phyloP scores from a whole-genome alignment of 2,329 filamentous ascomycete genomes.

The Akanthomyces muscarius region DNA sequence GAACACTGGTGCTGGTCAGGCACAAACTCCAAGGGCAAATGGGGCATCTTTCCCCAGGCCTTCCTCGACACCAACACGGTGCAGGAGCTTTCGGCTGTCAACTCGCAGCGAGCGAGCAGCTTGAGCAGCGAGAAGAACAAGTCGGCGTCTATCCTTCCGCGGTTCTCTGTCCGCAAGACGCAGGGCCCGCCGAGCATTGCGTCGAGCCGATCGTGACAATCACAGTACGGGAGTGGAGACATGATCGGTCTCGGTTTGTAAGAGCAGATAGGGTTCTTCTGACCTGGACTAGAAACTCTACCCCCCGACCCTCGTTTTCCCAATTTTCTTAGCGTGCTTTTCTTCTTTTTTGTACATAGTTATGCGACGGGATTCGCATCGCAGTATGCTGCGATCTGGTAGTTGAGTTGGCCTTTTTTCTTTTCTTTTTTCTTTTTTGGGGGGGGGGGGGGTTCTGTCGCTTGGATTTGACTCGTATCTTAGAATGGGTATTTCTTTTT shows the following conservation, averaged over 20 bases:
- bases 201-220: conserved; percentile 24
- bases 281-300: too few relatives aligned
- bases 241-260: not conserved
- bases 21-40: conserved; percentile 48
- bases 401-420: too few relatives aligned
- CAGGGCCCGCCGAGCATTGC: conserved; percentile 31
- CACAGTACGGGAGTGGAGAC: not conserved
- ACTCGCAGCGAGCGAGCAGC: conserved; percentile 28
- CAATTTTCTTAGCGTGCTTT: too few relatives aligned
- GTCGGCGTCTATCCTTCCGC: conserved; percentile 31
- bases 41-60: conserved; percentile 49
- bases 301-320: too few relatives aligned
- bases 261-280: not conserved
- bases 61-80: conserved; percentile 46
- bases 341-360: too few relatives aligned
- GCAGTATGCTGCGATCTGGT: too few relatives aligned
- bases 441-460: too few relatives aligned
- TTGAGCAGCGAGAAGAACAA: conserved; percentile 34
- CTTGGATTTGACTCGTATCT: too few relatives aligned
- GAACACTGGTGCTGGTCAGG: conserved; percentile 57
- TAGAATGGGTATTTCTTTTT: too few relatives aligned
- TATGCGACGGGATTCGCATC: too few relatives aligned
- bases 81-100: conserved; percentile 31
- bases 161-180: conserved; percentile 28
- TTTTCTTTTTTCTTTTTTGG: too few relatives aligned